Evolutionary conservation across 176 grass and related monocot species (phyloP).

Genomic region (Carex myosuroides): DNA sequence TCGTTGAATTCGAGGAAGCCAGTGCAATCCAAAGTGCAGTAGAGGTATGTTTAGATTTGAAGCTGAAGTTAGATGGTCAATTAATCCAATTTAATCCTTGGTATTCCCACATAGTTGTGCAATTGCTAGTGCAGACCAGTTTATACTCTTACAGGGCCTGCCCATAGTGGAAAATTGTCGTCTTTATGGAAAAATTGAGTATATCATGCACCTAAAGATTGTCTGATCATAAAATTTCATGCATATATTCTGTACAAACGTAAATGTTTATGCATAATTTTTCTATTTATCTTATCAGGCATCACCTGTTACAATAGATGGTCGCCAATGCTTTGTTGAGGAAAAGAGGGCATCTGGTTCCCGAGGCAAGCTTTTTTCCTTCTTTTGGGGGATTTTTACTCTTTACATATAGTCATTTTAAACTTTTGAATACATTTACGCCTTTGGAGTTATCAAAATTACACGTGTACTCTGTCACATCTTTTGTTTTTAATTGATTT

Average conservation of each 20-base stretch:
- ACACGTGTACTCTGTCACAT: background rate
- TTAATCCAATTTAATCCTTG: background rate
- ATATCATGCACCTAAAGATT: background rate
- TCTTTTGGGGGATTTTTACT: background rate
- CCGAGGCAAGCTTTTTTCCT: constrained; percentile 45
- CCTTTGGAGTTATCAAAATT: background rate
- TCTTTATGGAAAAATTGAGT: background rate
- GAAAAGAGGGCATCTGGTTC: constrained; percentile 76
- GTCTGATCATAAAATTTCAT: background rate
- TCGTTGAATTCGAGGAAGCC: constrained; percentile 91
- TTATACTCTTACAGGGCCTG: background rate
- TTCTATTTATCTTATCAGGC: constrained; percentile 36
- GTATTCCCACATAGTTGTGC: background rate
- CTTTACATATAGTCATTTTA: background rate
- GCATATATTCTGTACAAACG: background rate
- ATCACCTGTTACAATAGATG: constrained; percentile 75
- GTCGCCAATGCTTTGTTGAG: constrained; percentile 53
- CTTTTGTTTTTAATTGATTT: background rate
- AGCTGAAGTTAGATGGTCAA: background rate
- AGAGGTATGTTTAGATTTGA: constrained; percentile 40
- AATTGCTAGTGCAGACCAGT: background rate
- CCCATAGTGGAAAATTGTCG: background rate
- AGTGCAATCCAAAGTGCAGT: constrained; percentile 69
- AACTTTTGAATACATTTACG: background rate
- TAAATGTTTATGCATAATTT: background rate